These are phyloP conservation scores for Hordeum marinum DNA, from an alignment of 176 grass and related monocot genomes.

Conservation along the genomic window DNA sequence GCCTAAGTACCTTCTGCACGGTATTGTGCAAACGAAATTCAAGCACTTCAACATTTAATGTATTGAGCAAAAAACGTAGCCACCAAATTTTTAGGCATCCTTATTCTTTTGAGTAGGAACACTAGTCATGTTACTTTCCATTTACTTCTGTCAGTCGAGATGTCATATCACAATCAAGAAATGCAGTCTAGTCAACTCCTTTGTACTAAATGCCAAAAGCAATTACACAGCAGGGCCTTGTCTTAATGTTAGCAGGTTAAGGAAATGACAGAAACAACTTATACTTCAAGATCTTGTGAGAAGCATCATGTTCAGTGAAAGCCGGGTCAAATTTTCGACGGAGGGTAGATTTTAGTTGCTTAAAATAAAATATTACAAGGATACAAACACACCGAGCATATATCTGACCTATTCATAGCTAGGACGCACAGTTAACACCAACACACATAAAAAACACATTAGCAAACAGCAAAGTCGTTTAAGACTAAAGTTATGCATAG, in stretches of 20 bases:
- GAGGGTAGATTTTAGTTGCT: too few relatives aligned
- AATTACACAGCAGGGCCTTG: neutral
- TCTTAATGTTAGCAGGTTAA: too few relatives aligned
- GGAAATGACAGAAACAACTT: too few relatives aligned
- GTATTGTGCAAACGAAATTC: neutral
- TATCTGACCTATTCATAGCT: too few relatives aligned
- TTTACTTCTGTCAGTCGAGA: constrained; percentile 13
- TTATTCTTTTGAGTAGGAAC: neutral
- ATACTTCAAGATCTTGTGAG: neutral
- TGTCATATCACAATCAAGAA: constrained; percentile 16
- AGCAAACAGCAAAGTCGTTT: too few relatives aligned
- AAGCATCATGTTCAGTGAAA: neutral
- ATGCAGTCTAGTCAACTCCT: constrained; percentile 21
- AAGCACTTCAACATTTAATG: neutral
- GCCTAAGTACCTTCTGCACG: neutral
- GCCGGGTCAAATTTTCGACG: too few relatives aligned
- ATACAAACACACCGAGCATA: too few relatives aligned
- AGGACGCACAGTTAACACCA: too few relatives aligned
- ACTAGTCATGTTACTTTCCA: neutral
- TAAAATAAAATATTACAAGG: too few relatives aligned
- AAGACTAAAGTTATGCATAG: too few relatives aligned
- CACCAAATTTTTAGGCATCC: neutral
- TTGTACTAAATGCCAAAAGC: neutral
- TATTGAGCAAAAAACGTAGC: neutral
- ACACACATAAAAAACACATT: too few relatives aligned